A percentile compares a stretch with the other conserved stretches of the same genome.
These are phyloP conservation scores for Colletotrichum theobromicola DNA, from an alignment of 2,329 filamentous ascomycete species.

Conservation along the genomic window DNA sequence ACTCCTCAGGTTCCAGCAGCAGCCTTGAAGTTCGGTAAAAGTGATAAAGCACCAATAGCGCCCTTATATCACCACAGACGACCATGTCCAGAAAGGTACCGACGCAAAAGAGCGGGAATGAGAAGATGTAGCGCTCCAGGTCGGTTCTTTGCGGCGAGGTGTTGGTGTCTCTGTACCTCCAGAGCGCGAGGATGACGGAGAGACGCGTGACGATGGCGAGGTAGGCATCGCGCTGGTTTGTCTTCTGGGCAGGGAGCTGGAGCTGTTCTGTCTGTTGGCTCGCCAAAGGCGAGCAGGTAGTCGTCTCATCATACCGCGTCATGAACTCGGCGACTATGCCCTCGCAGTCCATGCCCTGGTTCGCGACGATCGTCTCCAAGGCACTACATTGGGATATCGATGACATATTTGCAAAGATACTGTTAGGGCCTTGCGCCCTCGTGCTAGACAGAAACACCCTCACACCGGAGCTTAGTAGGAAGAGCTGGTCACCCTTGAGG, in stretches of 20 bases:
- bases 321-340: constrained; percentile 23
- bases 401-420: constrained; percentile 22
- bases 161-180: neutral
- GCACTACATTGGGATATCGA: constrained; percentile 24
- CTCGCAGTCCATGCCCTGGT: constrained; percentile 21
- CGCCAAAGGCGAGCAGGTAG: no score
- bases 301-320: constrained; percentile 25
- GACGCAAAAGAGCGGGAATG: constrained; percentile 32
- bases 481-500: constrained; percentile 30
- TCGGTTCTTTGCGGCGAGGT: constrained; percentile 9
- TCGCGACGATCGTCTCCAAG: constrained; percentile 21
- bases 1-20: constrained; percentile 20
- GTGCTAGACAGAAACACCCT: constrained; percentile 7
- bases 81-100: constrained; percentile 28
- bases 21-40: constrained; percentile 27
- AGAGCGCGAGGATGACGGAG: constrained; percentile 22
- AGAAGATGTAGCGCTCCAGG: constrained; percentile 29
- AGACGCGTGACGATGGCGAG: constrained; percentile 22
- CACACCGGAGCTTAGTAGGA: constrained; percentile 31
- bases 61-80: constrained; percentile 27
- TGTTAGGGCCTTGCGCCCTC: constrained; percentile 6
- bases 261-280: no score
- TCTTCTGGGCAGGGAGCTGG: no score
- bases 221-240: constrained; percentile 24
- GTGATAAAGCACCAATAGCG: constrained; percentile 30